Evolutionary conservation across 2,329 filamentous ascomycete genomes (phyloP), one percentile per base, ranked within the genome.

Genomic region (Orbilia blumenaviensis): DNA sequence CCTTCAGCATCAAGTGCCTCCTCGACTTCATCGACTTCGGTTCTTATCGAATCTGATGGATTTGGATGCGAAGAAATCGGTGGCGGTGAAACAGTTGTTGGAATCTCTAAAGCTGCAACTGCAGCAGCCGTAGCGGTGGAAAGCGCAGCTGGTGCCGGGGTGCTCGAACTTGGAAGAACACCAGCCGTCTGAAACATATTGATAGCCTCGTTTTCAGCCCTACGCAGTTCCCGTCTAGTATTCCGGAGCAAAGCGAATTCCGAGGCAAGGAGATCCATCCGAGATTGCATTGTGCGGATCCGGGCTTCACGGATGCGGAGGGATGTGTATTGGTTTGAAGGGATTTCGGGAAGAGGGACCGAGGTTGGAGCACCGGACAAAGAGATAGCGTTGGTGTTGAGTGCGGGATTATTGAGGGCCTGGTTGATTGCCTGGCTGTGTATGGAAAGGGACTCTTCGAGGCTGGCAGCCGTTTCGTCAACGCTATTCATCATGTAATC

Each of bases 211-310:
- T 48, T 64, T 46, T 76, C 72, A 8, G 72, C 79, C 38, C 79
- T 48, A 36, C 79, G 64, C 18, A 80, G 16, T 46, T 80, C 79
- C 29, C 78, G 68, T 18, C 79, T 74, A 2, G 79, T 79, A 23
- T 73, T 72, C 18, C 79, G 75, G 18, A 80, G 61, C 14, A 80
- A 48, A 32, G 77, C 76, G 62, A 80, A 80, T 61, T 80, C 79
- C 8, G 77, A 79, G 9, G 79, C 78, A 14, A 80, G 52, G 6
- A 80, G 76, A 18, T 80, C 79, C 18, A 80, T 80, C 23, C 79
- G 66, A 4, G 76, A 78, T 56, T 80, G 79, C 79, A 80, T 80
- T n/a, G 79, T 79, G 10, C 79, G 52, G 9, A 80, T 62, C 18
- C 79, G 69, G 12, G 79, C 79, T 61, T 80, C 79, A 2, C 79